Percentiles rank a stretch among this genome's conserved stretches.
Evolutionary conservation across 2,329 filamentous ascomycete genomes (phyloP).

Genomic region (Hypoxylon sp.): DNA sequence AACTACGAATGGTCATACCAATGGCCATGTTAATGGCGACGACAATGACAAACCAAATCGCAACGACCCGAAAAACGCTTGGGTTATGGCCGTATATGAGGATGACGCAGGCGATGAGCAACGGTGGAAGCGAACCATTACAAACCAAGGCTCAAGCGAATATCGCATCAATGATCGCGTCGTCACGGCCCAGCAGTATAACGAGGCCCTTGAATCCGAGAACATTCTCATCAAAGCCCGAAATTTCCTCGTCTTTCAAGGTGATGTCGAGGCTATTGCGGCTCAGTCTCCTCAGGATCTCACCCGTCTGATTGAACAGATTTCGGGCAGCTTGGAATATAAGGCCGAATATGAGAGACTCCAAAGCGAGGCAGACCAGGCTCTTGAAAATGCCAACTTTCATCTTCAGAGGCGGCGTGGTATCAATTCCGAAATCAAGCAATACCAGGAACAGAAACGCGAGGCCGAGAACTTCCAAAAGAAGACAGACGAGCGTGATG

Average conservation of each 20-base stretch:
- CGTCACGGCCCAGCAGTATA: slow-evolving; percentile 93
- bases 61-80: slow-evolving; percentile 91
- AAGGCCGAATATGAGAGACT: slow-evolving; percentile 93
- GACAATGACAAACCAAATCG: slow-evolving; percentile 76
- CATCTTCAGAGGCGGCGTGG: slow-evolving; percentile 90
- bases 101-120: slow-evolving; percentile 97
- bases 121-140: slow-evolving; percentile 96
- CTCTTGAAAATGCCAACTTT: slow-evolving; percentile 88
- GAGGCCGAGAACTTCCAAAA: slow-evolving; percentile 94
- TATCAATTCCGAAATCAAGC: slow-evolving; percentile 98
- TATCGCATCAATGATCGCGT: slow-evolving; percentile 96
- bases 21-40: slow-evolving; percentile 73
- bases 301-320: slow-evolving; percentile 95
- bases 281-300: slow-evolving; percentile 95
- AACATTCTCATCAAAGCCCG: slow-evolving; percentile 98
- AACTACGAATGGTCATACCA: slow-evolving; percentile 71
- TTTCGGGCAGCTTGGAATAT: slow-evolving; percentile 94
- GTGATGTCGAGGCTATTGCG: slow-evolving; percentile 96
- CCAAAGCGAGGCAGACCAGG: slow-evolving; percentile 88
- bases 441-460: slow-evolving; percentile 96
- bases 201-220: slow-evolving; percentile 89
- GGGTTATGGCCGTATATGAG: slow-evolving; percentile 99
- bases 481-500: slow-evolving; percentile 91
- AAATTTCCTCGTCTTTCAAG: slow-evolving; percentile 98
- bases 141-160: slow-evolving; percentile 87